These are phyloP conservation scores for Eucalyptus virginea DNA, from an alignment of 345 rosid genomes.

Conservation along the genomic window DNA sequence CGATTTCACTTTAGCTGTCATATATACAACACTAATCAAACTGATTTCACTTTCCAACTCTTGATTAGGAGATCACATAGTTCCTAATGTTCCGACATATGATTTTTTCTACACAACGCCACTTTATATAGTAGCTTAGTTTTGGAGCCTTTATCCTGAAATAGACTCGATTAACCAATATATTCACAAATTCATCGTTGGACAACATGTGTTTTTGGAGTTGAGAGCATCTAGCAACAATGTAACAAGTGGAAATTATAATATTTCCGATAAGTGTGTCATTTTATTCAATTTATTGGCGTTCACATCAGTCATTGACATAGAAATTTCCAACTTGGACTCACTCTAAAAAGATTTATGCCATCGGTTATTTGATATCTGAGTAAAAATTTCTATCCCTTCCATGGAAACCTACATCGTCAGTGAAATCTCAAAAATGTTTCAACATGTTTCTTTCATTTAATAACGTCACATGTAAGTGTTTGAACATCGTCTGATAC, in stretches of 20 bases:
- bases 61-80: not conserved
- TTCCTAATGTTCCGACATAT: not conserved
- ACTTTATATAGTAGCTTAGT: not conserved
- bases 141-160: not conserved
- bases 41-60: not conserved
- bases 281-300: not conserved
- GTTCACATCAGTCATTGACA: not conserved
- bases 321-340: not conserved
- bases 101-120: not conserved
- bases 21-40: not conserved
- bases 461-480: not conserved
- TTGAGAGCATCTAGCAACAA: not conserved
- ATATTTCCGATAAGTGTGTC: not conserved
- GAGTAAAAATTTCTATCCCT: not conserved
- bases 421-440: not conserved
- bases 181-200: not conserved
- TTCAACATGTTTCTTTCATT: not conserved
- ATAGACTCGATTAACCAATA: not conserved
- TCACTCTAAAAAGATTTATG: not conserved
- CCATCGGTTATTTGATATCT: not conserved
- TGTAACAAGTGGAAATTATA: not conserved
- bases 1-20: not conserved
- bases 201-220: not conserved
- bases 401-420: not conserved
- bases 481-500: not conserved